Evolutionary conservation across 441 rosid genomes (phyloP).

Genomic region (Euphorbia celastroides): DNA sequence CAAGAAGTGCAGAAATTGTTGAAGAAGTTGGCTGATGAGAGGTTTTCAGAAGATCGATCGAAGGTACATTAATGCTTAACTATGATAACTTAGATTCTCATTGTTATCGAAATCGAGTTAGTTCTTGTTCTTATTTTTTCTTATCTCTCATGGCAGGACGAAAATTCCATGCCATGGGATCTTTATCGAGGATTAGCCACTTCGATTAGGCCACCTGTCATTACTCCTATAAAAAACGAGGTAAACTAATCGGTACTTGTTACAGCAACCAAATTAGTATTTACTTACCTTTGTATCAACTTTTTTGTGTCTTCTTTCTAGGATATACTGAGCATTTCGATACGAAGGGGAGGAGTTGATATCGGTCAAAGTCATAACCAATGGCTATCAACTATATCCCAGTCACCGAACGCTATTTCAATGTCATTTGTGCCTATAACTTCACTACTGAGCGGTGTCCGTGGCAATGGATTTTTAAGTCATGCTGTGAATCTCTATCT

Average conservation of each 20-base stretch:
- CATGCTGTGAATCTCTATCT: constrained; percentile 93
- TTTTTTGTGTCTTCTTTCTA: constrained; percentile 21
- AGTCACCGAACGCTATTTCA: constrained; percentile 82
- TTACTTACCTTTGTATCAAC: neutral
- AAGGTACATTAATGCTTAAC: constrained; percentile 32
- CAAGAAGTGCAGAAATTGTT: constrained; percentile 56
- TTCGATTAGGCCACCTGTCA: constrained; percentile 37
- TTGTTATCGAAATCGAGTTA: neutral
- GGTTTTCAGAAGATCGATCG: constrained; percentile 43
- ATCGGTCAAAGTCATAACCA: constrained; percentile 61
- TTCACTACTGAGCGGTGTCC: constrained; percentile 72
- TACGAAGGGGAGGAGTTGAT: constrained; percentile 77
- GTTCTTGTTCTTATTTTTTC: neutral
- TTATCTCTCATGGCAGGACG: constrained; percentile 41
- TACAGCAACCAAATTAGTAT: neutral
- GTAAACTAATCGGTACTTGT: constrained; percentile 31
- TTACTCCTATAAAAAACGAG: constrained; percentile 48
- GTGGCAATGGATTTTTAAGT: constrained; percentile 78
- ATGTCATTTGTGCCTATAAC: constrained; percentile 94
- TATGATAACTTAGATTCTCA: neutral
- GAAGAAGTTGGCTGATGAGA: constrained; percentile 58
- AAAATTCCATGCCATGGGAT: constrained; percentile 32
- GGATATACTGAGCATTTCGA: constrained; percentile 46
- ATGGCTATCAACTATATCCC: constrained; percentile 81
- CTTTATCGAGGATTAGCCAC: constrained; percentile 32